These are phyloP conservation scores for Xylaria nigripes DNA, from an alignment of 495 filamentous ascomycete genomes.

Conservation along the genomic window DNA sequence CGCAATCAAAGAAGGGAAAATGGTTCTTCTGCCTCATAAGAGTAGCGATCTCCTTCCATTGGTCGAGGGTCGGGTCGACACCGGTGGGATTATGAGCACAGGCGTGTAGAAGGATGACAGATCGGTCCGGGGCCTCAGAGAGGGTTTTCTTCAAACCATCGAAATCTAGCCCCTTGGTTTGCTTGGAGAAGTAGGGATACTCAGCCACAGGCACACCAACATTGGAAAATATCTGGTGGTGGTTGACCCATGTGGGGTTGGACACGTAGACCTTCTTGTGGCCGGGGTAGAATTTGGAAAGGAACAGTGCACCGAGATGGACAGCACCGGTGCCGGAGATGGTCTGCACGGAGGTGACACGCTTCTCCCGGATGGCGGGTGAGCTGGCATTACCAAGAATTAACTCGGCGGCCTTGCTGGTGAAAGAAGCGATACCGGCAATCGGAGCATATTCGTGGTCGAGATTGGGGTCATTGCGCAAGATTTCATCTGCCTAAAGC, in stretches of 20 bases:
- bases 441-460: slow-evolving; percentile 99
- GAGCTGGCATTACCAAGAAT: slow-evolving; percentile 68
- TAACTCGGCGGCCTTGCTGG: slow-evolving; percentile 78
- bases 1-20: slow-evolving; percentile 98
- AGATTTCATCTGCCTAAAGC: slow-evolving; percentile 75
- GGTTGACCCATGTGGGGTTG: slow-evolving; percentile 95
- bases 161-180: slow-evolving; percentile 88
- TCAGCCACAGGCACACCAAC: slow-evolving; percentile 65
- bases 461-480: slow-evolving; percentile 76
- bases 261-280: slow-evolving; percentile 77
- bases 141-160: slow-evolving; percentile 71
- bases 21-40: slow-evolving; percentile 66
- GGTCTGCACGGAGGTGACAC: slow-evolving; percentile 66
- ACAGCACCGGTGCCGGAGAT: slow-evolving; percentile 91
- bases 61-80: slow-evolving; percentile 86
- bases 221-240: slow-evolving; percentile 97
- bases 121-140: slow-evolving; percentile 59
- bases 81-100: slow-evolving; percentile 98
- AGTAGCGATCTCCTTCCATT: slow-evolving; percentile 84
- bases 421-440: slow-evolving; percentile 76
- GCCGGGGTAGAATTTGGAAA: slow-evolving; percentile 64
- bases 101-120: slow-evolving; percentile 86
- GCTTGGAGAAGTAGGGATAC: slow-evolving; percentile 87
- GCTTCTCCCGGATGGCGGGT: slow-evolving; percentile 74
- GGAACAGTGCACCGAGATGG: slow-evolving; percentile 81